Percentiles rank a stretch among this genome's conserved stretches.
Conservation (phyloP, 2,329 filamentous ascomycete species). For the Sporothrix euskadiensis region DNA sequence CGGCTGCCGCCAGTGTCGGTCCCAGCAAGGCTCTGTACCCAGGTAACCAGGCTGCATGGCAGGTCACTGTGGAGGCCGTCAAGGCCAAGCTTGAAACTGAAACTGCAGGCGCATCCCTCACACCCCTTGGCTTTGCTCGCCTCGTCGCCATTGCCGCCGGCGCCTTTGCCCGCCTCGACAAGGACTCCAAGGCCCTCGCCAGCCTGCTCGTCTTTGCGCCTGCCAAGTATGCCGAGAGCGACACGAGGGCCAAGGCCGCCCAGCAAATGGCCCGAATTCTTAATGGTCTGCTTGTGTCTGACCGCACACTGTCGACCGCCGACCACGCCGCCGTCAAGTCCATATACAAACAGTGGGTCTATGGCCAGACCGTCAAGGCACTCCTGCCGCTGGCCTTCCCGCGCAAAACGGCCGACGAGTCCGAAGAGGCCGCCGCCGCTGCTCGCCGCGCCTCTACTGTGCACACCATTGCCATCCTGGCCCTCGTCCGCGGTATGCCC, state of each 20-base stretch:
- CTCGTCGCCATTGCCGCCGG: slow-evolving; percentile 38
- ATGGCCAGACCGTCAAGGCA: slow-evolving; percentile 49
- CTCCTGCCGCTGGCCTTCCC: slow-evolving; percentile 49
- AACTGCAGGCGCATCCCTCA: not conserved
- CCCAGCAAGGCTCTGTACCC: slow-evolving; percentile 34
- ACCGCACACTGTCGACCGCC: slow-evolving; percentile 43
- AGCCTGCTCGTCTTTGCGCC: slow-evolving; percentile 37
- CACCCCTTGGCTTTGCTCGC: slow-evolving; percentile 32
- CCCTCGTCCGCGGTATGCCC: slow-evolving; percentile 52
- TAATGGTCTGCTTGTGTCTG: slow-evolving; percentile 44
- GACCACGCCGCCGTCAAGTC: slow-evolving; percentile 49
- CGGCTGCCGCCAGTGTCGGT: slow-evolving; percentile 18
- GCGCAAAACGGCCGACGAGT: slow-evolving; percentile 16
- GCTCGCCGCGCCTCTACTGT: slow-evolving; percentile 39
- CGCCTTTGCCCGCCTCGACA: slow-evolving; percentile 40
- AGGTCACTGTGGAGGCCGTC: slow-evolving; percentile 26
- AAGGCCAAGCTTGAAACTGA: slow-evolving; percentile 17
- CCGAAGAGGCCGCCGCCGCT: not conserved
- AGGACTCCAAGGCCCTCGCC: slow-evolving; percentile 40
- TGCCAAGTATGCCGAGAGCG: not conserved
- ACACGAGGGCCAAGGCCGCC: not conserved
- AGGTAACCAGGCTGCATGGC: slow-evolving; percentile 35
- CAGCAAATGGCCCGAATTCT: slow-evolving; percentile 46
- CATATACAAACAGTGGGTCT: slow-evolving; percentile 50
- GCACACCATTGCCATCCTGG: slow-evolving; percentile 51